phyloP scores from a whole-genome alignment of 2,329 filamentous ascomycete genomes.

The Microdochium paspali region DNA sequence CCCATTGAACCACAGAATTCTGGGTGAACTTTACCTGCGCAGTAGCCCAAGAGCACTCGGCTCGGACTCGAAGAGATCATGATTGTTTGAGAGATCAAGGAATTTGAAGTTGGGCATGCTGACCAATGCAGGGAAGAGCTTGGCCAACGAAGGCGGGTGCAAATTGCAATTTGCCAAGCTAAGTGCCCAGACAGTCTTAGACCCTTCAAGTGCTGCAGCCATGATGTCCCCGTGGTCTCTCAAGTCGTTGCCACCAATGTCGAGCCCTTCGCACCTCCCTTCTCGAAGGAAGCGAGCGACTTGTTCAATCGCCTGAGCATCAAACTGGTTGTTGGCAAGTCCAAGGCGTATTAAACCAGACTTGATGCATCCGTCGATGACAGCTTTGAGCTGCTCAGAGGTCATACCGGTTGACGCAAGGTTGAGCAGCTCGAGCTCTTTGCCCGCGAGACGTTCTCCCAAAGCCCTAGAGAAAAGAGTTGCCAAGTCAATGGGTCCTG shows the following conservation, averaged over 20 bases:
- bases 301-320: conserved; percentile 63
- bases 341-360: conserved; percentile 73
- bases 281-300: conserved; percentile 67
- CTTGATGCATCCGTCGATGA: conserved; percentile 75
- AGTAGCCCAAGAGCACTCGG: conserved; percentile 68
- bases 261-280: conserved; percentile 76
- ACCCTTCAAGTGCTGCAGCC: conserved; percentile 39
- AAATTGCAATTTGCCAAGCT: conserved; percentile 82
- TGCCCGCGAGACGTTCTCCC: conserved; percentile 64
- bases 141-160: conserved; percentile 60
- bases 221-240: conserved; percentile 44
- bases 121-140: conserved; percentile 64
- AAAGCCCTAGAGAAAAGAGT: conserved; percentile 67
- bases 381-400: conserved; percentile 58
- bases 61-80: conserved; percentile 61
- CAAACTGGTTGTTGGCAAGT: conserved; percentile 73
- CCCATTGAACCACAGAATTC: too few species aligned
- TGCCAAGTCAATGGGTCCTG: conserved; percentile 40
- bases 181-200: conserved; percentile 64
- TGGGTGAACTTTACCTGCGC: conserved; percentile 64
- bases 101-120: conserved; percentile 70
- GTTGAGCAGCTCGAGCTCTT: conserved; percentile 72
- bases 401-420: conserved; percentile 70
- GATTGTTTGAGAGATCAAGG: conserved; percentile 87
- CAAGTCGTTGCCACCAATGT: conserved; percentile 77